Evolutionary conservation across 1,139 yeast genomes (phyloP).

Genomic region (Pichia terricola): DNA sequence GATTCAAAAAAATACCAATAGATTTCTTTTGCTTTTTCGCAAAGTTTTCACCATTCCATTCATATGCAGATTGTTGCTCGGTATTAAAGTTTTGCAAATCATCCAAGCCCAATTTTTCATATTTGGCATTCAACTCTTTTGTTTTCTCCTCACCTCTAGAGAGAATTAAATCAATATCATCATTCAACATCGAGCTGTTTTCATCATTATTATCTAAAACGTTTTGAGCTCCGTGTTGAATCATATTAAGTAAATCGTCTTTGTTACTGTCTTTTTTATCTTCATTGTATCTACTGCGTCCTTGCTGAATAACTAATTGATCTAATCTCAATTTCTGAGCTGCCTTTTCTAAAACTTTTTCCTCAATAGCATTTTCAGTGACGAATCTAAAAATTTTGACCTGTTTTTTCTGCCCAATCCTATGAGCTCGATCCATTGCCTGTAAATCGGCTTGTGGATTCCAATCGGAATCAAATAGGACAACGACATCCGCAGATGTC

Average conservation of each 20-base stretch:
- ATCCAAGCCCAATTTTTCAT: slow-evolving; percentile 78
- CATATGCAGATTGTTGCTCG: slow-evolving; percentile 71
- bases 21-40: slow-evolving; percentile 53
- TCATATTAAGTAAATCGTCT: slow-evolving; percentile 87
- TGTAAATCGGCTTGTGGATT: slow-evolving; percentile 98
- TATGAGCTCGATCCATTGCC: slow-evolving; percentile 98
- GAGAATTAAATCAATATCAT: slow-evolving; percentile 65
- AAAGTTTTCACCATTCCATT: slow-evolving; percentile 95
- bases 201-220: slow-evolving; percentile 48
- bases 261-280: slow-evolving; percentile 39
- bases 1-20: slow-evolving; percentile 69
- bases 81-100: slow-evolving; percentile 85
- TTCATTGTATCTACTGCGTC: slow-evolving; percentile 39
- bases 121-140: slow-evolving; percentile 63
- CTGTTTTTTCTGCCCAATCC: slow-evolving; percentile 96
- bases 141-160: slow-evolving; percentile 77
- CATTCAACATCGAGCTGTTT: slow-evolving; percentile 33
- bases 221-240: slow-evolving; percentile 91
- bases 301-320: slow-evolving; percentile 94
- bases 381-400: slow-evolving; percentile 87
- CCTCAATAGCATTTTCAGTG: slow-evolving; percentile 94
- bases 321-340: slow-evolving; percentile 89
- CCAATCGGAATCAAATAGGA: slow-evolving; percentile 94
- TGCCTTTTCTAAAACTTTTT: slow-evolving; percentile 90
- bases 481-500: slow-evolving; percentile 86